Evolutionary conservation across 352 stramenopile species (phyloP), one percentile per base, ranked within the genome.

Genomic region (Pythium angustatum): DNA sequence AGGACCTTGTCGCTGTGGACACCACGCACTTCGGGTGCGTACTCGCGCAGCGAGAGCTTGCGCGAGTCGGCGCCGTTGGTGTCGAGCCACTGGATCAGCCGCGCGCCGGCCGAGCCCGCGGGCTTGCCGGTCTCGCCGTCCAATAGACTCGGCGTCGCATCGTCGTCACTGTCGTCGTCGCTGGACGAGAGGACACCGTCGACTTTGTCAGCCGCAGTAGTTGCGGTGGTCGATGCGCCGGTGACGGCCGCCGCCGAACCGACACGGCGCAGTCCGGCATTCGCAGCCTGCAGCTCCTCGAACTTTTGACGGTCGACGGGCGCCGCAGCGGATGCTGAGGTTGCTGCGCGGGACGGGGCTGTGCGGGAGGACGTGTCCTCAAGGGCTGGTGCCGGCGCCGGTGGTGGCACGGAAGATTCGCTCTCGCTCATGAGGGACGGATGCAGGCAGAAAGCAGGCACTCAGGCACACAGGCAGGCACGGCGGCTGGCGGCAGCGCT

Each of bases 1-100:
- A 98, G 80, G 38, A 93, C 79, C 60, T 91, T 87, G 40, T 81
- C 76, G 53, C 90, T 94, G 78, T 98, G 94, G 48, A 98, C 91
- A 36, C 94, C 94, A 19, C 93, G 91, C 57, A 98, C 92, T 66
- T 98, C 93, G 17, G 89, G 86, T 56, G 89, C 91, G 66, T 98
- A 98, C 61, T 96, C 81, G 58, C 95, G 77, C 64, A 94, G 78
- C 62, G 67, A 44, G 17, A 94, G 73, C 66, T 96, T 94, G 65
- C 80, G 86, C 24, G 81, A 83, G 50, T 96, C 87, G 58, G 87
- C 87, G 48, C 79, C 81, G 62, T 77, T 84, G 19, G 54, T 51
- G 49, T 90, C 83, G 5, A 96, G 81, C 87, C 87, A 96, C 47
- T 82, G 69, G 49, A 92, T 83, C 19, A 96, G 73, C 51, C 90